Evolutionary conservation across 352 stramenopile species (phyloP), one percentile per base, ranked within the genome.

Genomic region (Thalassiosira hispida): DNA sequence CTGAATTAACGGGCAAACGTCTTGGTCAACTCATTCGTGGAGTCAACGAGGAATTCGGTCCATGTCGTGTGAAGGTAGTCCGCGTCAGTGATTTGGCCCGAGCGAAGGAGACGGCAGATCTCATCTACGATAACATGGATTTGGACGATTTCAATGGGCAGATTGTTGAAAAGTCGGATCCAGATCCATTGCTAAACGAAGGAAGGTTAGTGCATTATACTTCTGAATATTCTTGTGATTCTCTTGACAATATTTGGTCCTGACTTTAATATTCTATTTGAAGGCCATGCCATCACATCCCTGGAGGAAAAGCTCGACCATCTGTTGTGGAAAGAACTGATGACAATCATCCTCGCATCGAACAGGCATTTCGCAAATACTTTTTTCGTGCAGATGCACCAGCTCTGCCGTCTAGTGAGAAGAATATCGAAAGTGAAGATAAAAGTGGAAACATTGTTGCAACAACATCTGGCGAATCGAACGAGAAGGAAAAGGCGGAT

Each of bases 91-190:
- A 93, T 63, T 81, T 95, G 84, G 82, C 84, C 14, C 66, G 92
- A 2, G 92, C 92, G 6, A 93, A 88, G 33, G 88, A 96, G 84
- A 96, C 92, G 1, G 89, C 90, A 0, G 82, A 93, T 59, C 87
- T 95, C 60, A 95, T 95, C 73, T 81, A 80, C 9, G 71, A 83
- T 9, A 77, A 92, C 35, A 68, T 94, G 29, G 74, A 61, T 38
- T 55, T 78, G 40, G 57, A 56, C 14, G 57, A 66, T 59, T 56
- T 38, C 14, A 47, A 72, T 11, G 75, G 65, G 16, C 63, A 62
- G 22, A 63, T 53, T 27, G 68, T 94, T 14, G 67, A 80, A 38
- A 71, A 46, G 25, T 59, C 69, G 4, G 79, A 88, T 59, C 85
- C 85, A 0, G 89, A 94, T 90, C 55, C 82, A 40, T 57, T 90